A percentile compares a stretch with the other conserved stretches of the same genome.
Evolutionary conservation across 2,329 filamentous ascomycete genomes (phyloP).

Genomic region (Venturia aucupariae): DNA sequence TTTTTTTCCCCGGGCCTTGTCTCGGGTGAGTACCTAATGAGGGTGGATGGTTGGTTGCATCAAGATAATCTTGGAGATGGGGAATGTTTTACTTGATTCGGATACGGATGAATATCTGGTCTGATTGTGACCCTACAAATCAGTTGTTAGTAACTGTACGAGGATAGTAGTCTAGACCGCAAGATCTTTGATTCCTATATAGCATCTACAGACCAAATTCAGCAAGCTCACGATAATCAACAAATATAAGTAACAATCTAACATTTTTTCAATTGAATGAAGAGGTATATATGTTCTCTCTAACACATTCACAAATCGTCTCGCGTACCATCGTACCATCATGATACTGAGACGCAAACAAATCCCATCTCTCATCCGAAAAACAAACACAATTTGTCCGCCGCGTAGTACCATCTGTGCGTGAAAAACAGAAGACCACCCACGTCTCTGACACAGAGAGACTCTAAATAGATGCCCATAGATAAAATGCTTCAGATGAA

Average conservation of each 20-base stretch:
- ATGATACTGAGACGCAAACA: background rate
- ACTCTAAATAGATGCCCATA: background rate
- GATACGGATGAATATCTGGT: too few species aligned
- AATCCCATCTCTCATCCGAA: background rate
- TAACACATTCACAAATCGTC: background rate
- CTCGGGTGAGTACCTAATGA: too few species aligned
- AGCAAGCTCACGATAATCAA: background rate
- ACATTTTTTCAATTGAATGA: background rate
- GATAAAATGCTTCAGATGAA: background rate
- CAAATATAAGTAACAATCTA: background rate
- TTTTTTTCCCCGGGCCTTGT: too few species aligned
- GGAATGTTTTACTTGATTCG: too few species aligned
- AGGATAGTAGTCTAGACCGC: too few species aligned
- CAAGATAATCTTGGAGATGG: too few species aligned
- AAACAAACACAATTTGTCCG: background rate
- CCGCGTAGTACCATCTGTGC: background rate
- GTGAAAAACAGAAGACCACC: background rate
- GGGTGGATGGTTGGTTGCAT: too few species aligned
- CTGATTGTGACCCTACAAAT: too few species aligned
- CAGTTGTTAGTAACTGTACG: too few species aligned
- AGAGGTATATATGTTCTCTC: background rate
- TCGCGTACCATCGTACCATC: slow-evolving; percentile 2
- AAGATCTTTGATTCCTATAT: too few species aligned
- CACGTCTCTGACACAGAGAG: background rate
- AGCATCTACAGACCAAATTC: background rate